A percentile compares a stretch with the other conserved stretches of the same genome.
phyloP scores from a whole-genome alignment of 2,329 filamentous ascomycete species.

The Pestalotiopsis fici region DNA sequence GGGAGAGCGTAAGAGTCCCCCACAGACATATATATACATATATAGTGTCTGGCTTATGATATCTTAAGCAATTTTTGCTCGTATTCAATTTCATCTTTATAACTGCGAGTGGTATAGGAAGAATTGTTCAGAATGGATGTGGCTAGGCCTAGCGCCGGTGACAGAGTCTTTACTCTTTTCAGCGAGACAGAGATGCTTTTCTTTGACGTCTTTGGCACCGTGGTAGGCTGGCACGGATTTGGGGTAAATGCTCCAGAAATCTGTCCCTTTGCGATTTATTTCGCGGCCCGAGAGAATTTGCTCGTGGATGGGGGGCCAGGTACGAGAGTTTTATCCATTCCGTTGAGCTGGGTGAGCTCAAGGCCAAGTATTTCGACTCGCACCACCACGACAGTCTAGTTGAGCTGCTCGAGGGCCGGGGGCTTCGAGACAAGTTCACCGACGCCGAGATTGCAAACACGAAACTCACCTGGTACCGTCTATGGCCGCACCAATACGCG shows the following conservation, averaged over 20 bases:
- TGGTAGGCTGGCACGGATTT: constrained; percentile 62
- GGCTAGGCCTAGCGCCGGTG: too few species aligned
- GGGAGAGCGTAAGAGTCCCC: too few species aligned
- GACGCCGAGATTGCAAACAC: constrained; percentile 65
- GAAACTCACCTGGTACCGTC: constrained; percentile 70
- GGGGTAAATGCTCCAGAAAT: too few species aligned
- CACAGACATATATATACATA: too few species aligned
- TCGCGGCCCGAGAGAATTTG: constrained; percentile 43
- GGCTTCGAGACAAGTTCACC: constrained; percentile 60
- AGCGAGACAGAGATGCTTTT: constrained; percentile 58
- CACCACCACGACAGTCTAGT: constrained; percentile 68
- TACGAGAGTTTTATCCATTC: constrained; percentile 62
- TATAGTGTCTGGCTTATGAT: too few species aligned
- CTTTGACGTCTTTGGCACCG: constrained; percentile 80
- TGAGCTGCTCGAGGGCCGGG: constrained; percentile 56
- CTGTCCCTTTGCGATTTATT: too few species aligned
- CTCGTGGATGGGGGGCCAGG: constrained; percentile 66
- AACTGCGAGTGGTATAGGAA: too few species aligned
- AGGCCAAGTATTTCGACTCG: constrained; percentile 72
- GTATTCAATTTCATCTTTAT: too few species aligned
- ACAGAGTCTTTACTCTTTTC: too few species aligned
- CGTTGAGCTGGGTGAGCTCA: constrained; percentile 46
- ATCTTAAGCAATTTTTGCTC: too few species aligned
- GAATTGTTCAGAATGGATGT: too few species aligned
- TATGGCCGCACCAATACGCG: constrained; percentile 70